Conservation (phyloP, 768 basidiomycete genomes). For the Crepidotus variabilis region DNA sequence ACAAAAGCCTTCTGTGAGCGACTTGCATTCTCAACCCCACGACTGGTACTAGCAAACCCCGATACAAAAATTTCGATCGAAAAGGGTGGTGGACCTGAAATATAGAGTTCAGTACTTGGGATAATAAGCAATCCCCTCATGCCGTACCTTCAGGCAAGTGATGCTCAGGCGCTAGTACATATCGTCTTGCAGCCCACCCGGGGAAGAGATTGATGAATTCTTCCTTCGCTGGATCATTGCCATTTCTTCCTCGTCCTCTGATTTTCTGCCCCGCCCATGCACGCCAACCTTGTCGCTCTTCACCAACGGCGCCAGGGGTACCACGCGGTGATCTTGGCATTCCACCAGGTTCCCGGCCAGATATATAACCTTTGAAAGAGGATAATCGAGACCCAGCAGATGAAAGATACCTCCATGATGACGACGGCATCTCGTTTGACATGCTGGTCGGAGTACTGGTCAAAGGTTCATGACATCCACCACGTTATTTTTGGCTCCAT, state of each 20-base stretch:
- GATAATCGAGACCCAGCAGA: slow-evolving; percentile 30
- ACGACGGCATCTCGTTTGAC: slow-evolving; percentile 31
- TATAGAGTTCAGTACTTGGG: not conserved
- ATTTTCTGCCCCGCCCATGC: slow-evolving; percentile 66
- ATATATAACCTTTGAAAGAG: slow-evolving; percentile 47
- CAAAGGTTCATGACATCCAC: not conserved
- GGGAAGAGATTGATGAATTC: slow-evolving; percentile 49
- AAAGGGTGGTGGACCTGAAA: slow-evolving; percentile 39
- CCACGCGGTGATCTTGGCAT: slow-evolving; percentile 17
- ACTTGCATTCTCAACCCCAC: slow-evolving; percentile 55
- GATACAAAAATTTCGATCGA: slow-evolving; percentile 73
- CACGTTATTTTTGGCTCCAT: not conserved
- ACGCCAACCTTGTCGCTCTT: slow-evolving; percentile 42
- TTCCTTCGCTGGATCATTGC: slow-evolving; percentile 10
- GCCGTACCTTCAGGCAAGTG: slow-evolving; percentile 4
- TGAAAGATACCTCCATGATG: slow-evolving; percentile 29
- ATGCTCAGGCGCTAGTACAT: slow-evolving; percentile 18
- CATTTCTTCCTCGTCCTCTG: slow-evolving; percentile 18
- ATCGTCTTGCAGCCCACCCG: slow-evolving; percentile 71
- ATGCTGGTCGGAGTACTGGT: slow-evolving; percentile 19
- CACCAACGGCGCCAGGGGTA: slow-evolving; percentile 13
- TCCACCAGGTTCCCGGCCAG: slow-evolving; percentile 33
- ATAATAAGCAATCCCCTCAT: not conserved
- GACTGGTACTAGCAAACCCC: slow-evolving; percentile 66
- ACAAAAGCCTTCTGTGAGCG: slow-evolving; percentile 78